Evolutionary conservation across 148 eudicot species (phyloP).

Genomic region (Silene conica): DNA sequence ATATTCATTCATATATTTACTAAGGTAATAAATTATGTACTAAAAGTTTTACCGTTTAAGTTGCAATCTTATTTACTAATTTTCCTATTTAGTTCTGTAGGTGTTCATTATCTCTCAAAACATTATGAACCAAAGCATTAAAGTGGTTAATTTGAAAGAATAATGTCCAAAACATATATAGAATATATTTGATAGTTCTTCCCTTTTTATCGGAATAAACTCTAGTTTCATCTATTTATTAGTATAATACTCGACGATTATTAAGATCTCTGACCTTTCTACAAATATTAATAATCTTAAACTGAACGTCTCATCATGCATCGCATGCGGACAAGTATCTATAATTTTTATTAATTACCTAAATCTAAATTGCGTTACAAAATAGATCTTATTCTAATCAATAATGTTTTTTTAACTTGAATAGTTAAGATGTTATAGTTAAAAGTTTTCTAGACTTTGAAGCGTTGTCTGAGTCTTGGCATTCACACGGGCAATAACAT

Average conservation of each 20-base stretch:
- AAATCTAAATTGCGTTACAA: not conserved
- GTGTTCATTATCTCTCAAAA: no score
- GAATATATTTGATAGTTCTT: no score
- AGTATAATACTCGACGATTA: not conserved
- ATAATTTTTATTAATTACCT: not conserved
- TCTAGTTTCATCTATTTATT: not conserved
- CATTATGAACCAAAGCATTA: no score
- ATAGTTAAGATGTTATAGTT: not conserved
- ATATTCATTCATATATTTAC: no score
- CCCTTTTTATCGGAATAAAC: not conserved
- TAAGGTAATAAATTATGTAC: no score
- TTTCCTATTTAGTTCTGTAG: no score
- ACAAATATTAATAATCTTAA: not conserved
- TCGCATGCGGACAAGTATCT: not conserved
- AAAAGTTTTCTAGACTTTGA: slow-evolving; percentile 8
- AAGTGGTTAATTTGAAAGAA: no score
- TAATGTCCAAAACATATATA: not conserved
- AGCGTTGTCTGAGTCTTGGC: not conserved
- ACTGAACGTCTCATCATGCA: not conserved
- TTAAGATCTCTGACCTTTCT: not conserved
- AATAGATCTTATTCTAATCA: not conserved
- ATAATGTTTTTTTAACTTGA: not conserved
- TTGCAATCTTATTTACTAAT: no score
- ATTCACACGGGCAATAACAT: not conserved
- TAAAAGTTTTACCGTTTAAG: no score